Evolutionary conservation across 148 eudicot genomes (phyloP), one percentile per base, ranked within the genome.

Genomic region (Amaranthus hypochondriacus): DNA sequence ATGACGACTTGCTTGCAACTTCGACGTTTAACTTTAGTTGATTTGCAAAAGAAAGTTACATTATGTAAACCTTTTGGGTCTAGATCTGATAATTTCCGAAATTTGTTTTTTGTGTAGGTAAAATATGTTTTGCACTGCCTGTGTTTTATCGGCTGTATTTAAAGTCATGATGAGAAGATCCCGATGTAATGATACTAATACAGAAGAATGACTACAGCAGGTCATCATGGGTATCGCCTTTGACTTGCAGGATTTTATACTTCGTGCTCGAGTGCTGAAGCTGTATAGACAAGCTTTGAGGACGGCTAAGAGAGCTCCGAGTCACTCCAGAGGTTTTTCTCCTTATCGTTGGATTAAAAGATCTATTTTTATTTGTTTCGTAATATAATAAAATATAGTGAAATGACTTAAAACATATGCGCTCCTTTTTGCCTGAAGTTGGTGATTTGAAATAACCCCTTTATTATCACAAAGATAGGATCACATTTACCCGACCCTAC

Each of bases 221-320:
- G 70, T 75, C 62, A 59, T 76, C 73, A 93, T 91, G 98, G 86
- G 74, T 74, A 68, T 69, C 61, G 61, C 82, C 67, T 84, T 89
- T 54, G 90, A 89, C 84, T 83, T 95, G 74, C 96, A 84, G 86
- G 89, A 84, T 65, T 95, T 95, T 60, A 85, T 95, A 60, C 77
- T 92, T 71, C 93, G 98, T 66, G 89, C 90, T 75, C 81, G 87
- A 79, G 98, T 95, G 73, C 79, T 95, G 78, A 92, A 92, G 85
- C 85, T 95, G 70, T 92, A 95, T 71, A 78, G 98, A 76, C 90
- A 88, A 70, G 93, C 98, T 54, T 72, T 95, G 57, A 84, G 96
- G 75, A 85, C 87, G 68, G 81, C 90, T 49, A 77, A 86, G 48
- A 88, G 96, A 87, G 97, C 96, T 44, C 97, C 98, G n/a, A 9